A percentile compares a stretch with the other conserved stretches of the same genome.
phyloP scores from a whole-genome alignment of 2,329 filamentous ascomycete species.

The Apiospora sp. region DNA sequence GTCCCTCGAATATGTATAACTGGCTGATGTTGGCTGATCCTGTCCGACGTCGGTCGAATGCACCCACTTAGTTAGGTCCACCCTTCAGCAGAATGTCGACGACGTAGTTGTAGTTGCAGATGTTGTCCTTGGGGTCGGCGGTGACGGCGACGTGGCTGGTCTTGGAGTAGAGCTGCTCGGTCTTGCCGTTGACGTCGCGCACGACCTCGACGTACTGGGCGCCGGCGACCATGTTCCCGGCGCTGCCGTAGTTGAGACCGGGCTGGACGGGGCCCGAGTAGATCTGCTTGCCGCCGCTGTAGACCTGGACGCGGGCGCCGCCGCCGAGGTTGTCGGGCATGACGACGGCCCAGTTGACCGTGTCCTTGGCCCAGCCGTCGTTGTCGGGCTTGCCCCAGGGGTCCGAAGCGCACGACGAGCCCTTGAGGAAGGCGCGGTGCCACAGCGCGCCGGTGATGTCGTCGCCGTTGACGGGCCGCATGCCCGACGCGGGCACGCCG shows the following conservation, averaged over 20 bases:
- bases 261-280: constrained; percentile 10
- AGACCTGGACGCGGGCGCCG: constrained; percentile 18
- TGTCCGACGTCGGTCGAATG: too few species aligned
- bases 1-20: too few species aligned
- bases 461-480: constrained; percentile 20
- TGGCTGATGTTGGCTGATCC: too few species aligned
- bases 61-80: constrained; percentile 9
- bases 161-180: constrained; percentile 21
- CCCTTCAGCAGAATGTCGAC: constrained; percentile 8
- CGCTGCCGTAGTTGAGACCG: constrained; percentile 19
- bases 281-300: constrained; percentile 14
- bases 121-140: constrained; percentile 9
- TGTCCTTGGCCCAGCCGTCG: constrained; percentile 6
- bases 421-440: constrained; percentile 21
- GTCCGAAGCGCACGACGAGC: background rate
- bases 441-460: constrained; percentile 2
- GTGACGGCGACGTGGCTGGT: constrained; percentile 14
- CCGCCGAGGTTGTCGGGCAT: constrained; percentile 12
- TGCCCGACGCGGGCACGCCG: constrained; percentile 12
- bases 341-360: constrained; percentile 20
- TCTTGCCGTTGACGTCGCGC: background rate
- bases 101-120: constrained; percentile 23
- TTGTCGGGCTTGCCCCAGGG: constrained; percentile 16
- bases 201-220: constrained; percentile 17
- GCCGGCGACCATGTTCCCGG: constrained; percentile 18